Conservation (phyloP, 495 filamentous ascomycete species). For the Neurospora tetrasperma region DNA sequence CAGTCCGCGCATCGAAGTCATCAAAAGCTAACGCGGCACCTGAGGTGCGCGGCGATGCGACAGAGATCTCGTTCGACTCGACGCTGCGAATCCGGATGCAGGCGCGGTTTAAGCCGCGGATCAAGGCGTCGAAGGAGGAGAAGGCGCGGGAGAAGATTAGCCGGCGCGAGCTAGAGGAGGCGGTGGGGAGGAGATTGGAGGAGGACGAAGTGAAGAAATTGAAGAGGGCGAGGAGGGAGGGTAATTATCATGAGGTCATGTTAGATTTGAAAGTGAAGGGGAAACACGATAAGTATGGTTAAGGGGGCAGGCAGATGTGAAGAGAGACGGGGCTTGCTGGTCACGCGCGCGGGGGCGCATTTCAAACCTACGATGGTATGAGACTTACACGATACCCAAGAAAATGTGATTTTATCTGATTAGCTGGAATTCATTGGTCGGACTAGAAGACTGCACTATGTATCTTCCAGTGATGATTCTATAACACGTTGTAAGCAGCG, state of each 20-base stretch:
- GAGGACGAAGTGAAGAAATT: conserved; percentile 78
- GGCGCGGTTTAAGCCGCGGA: conserved; percentile 77
- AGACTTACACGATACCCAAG: background rate
- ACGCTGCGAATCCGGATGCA: conserved; percentile 86
- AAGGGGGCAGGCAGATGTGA: background rate
- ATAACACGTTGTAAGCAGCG: background rate
- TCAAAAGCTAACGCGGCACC: conserved; percentile 31
- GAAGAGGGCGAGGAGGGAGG: conserved; percentile 74
- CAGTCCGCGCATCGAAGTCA: conserved; percentile 35
- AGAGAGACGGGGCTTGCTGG: background rate
- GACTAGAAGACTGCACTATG: background rate
- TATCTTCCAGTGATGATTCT: background rate
- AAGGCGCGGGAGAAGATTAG: conserved; percentile 79
- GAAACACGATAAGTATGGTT: conserved; percentile 87
- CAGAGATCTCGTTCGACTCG: conserved; percentile 59
- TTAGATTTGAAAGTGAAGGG: conserved; percentile 85
- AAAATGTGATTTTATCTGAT: background rate
- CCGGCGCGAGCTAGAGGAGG: conserved; percentile 75
- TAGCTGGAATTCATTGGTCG: background rate
- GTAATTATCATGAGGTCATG: conserved; percentile 82
- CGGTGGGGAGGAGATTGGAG: conserved; percentile 63
- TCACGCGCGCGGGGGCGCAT: background rate
- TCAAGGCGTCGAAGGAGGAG: conserved; percentile 66
- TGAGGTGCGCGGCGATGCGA: conserved; percentile 72
- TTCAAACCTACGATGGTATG: background rate